Evolutionary conservation across 495 filamentous ascomycete species (phyloP).

Genomic region (Aspergillus sparsus): DNA sequence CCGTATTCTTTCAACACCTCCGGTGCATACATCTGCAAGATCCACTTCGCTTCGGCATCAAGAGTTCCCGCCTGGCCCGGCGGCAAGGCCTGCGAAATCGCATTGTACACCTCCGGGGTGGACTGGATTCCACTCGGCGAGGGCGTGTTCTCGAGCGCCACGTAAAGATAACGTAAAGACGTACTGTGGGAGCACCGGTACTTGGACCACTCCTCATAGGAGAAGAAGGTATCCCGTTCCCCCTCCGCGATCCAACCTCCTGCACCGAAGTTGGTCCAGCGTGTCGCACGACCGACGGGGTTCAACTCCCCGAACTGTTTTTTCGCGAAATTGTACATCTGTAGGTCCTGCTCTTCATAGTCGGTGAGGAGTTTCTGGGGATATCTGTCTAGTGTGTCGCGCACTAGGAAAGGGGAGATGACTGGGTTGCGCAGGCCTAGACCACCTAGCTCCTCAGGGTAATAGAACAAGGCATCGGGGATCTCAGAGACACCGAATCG

Average conservation of each 20-base stretch:
- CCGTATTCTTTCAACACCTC: conserved; percentile 53
- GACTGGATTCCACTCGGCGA: conserved; percentile 18
- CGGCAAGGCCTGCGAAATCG: not conserved
- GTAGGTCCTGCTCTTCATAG: conserved; percentile 41
- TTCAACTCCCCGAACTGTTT: conserved; percentile 33
- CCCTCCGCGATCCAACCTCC: not conserved
- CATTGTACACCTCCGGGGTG: conserved; percentile 14
- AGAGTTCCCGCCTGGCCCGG: not conserved
- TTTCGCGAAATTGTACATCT: conserved; percentile 35
- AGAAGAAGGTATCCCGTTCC: conserved; percentile 39
- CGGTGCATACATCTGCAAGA: conserved; percentile 49
- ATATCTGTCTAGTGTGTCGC: conserved; percentile 31
- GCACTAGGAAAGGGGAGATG: conserved; percentile 43
- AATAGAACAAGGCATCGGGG: conserved; percentile 60
- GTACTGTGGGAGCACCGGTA: conserved; percentile 41
- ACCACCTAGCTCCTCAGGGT: conserved; percentile 54
- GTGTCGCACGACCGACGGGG: conserved; percentile 13
- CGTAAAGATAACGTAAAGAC: conserved; percentile 27
- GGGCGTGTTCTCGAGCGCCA: conserved; percentile 26
- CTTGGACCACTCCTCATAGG: conserved; percentile 48
- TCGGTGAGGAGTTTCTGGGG: conserved; percentile 35
- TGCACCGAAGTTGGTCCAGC: conserved; percentile 5
- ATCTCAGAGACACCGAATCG: conserved; percentile 55
- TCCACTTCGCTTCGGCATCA: conserved; percentile 48
- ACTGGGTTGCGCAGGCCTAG: conserved; percentile 59